These are phyloP conservation scores for Sherardia arvensis DNA, from an alignment of 257 asterid species.

Conservation along the genomic window DNA sequence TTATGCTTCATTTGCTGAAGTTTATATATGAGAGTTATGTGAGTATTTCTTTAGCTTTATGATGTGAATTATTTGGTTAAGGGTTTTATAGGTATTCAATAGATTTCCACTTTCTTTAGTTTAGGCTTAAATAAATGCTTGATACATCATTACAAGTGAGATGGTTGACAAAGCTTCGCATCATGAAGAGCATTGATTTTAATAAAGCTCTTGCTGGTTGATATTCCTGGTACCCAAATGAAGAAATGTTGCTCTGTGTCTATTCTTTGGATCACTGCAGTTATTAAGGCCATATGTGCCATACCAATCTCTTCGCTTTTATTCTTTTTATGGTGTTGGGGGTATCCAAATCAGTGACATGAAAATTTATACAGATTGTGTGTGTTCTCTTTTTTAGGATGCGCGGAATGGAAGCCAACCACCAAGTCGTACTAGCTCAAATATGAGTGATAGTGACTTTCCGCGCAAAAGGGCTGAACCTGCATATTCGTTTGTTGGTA, in stretches of 20 bases:
- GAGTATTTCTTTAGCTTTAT: conserved; percentile 14
- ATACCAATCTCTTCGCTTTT: not conserved
- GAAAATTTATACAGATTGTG: not conserved
- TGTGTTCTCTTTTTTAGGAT: conserved; percentile 36
- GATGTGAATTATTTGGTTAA: not conserved
- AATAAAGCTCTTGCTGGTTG: not conserved
- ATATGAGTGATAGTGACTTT: conserved; percentile 52
- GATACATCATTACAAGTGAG: not conserved
- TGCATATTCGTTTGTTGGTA: conserved; percentile 96
- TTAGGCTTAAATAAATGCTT: no score
- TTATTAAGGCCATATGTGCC: not conserved
- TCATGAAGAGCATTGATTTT: not conserved
- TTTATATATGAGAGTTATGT: conserved; percentile 8
- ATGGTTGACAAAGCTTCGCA: not conserved
- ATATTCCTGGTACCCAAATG: not conserved
- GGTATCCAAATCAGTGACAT: not conserved
- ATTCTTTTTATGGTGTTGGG: not conserved
- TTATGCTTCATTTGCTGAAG: conserved; percentile 1
- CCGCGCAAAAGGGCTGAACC: conserved; percentile 75
- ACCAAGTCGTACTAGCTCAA: conserved; percentile 69
- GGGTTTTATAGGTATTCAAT: no score
- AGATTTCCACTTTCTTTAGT: not conserved
- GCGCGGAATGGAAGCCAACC: conserved; percentile 44
- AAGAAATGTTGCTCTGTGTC: not conserved
- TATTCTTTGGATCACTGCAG: not conserved